Conservation (phyloP, 345 rosid species). For the Hibiscus trionum region DNA sequence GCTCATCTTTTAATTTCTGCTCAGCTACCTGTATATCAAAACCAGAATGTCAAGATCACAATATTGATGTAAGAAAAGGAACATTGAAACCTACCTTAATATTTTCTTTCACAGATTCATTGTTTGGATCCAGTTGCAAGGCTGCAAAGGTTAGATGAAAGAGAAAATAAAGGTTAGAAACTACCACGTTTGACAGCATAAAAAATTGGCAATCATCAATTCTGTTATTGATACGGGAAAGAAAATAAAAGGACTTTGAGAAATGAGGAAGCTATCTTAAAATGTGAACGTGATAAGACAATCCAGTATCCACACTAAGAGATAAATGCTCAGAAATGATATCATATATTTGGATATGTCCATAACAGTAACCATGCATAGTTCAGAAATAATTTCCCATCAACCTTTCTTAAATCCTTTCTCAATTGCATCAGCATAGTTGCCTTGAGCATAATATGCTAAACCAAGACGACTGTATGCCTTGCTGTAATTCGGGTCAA, state of each 20-base stretch:
- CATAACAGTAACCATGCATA: background rate
- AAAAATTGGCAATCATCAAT: background rate
- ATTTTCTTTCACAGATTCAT: conserved; percentile 66
- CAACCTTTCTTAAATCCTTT: conserved; percentile 85
- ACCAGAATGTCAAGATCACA: conserved; percentile 5
- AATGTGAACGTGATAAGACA: background rate
- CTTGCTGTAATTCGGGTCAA: conserved; percentile 76
- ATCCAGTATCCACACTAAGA: background rate
- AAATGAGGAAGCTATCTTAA: background rate
- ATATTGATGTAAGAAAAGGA: background rate
- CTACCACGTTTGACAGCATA: conserved; percentile 5
- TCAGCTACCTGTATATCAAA: conserved; percentile 50
- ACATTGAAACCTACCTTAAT: conserved; percentile 44
- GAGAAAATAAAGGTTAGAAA: background rate
- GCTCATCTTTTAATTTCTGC: conserved; percentile 59
- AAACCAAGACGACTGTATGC: conserved; percentile 89
- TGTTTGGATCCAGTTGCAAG: conserved; percentile 69
- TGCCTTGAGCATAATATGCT: conserved; percentile 74
- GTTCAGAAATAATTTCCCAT: conserved; percentile 11
- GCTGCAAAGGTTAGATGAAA: conserved; percentile 37
- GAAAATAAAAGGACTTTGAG: background rate
- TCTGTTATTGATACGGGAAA: background rate
- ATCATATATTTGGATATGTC: background rate
- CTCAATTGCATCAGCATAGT: conserved; percentile 65
- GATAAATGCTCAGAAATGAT: background rate